Conservation (phyloP, 441 rosid species). For the Melastoma candidum region DNA sequence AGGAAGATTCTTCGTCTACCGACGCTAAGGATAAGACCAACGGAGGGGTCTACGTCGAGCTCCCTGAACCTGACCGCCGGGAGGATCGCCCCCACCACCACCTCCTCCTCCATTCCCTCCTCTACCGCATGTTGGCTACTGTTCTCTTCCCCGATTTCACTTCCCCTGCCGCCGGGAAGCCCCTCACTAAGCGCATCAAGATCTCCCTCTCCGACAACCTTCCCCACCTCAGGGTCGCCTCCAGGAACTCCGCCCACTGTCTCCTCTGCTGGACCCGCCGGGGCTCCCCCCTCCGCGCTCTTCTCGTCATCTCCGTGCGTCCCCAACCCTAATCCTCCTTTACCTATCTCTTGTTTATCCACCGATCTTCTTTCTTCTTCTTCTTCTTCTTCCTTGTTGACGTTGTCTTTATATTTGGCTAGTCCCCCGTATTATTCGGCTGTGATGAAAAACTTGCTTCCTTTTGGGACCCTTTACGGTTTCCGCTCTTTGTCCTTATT, state of each 20-base stretch:
- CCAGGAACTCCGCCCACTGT: constrained; percentile 31
- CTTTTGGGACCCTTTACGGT: too few species aligned
- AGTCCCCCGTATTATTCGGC: not conserved
- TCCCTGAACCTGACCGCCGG: constrained; percentile 1
- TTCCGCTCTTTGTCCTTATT: too few species aligned
- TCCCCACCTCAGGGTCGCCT: constrained; percentile 47
- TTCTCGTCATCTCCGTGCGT: constrained; percentile 74
- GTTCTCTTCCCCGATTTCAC: constrained; percentile 36
- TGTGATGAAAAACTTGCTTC: too few species aligned
- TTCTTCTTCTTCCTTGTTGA: not conserved
- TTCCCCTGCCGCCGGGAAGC: constrained; percentile 21
- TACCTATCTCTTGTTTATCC: not conserved
- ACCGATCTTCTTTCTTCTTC: not conserved
- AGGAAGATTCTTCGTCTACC: constrained; percentile 2
- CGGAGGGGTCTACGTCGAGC: constrained; percentile 22
- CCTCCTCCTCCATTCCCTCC: constrained; percentile 32
- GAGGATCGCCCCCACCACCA: not conserved
- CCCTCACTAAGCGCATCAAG: constrained; percentile 41
- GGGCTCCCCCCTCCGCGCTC: constrained; percentile 73
- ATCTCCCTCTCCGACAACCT: constrained; percentile 35
- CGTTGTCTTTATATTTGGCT: not conserved
- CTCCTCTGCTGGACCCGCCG: constrained; percentile 64
- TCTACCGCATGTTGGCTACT: constrained; percentile 33
- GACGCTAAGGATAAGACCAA: constrained; percentile 18
- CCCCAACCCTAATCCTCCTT: not conserved